Base-by-base conservation (phyloP, 2,329 filamentous ascomycete species). In the Pseudophaeomoniella oleicola region DNA sequence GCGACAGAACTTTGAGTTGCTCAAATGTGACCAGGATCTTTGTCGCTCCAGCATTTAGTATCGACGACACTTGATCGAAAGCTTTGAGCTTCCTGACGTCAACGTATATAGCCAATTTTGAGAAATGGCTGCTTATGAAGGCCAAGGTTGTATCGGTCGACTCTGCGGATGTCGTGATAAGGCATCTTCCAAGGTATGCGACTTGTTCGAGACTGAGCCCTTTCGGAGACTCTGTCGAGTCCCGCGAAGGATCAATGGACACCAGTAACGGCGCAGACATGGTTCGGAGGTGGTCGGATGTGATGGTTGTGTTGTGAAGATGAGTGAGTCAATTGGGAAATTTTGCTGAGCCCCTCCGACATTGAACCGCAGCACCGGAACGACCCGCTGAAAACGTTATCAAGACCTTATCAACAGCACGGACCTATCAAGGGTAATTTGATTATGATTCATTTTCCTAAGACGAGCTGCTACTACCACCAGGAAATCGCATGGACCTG, bases 41-140 rank as follows among this genome's bases (percentile, higher is more conserved):
- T 36, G 77, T 73, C 4, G 86, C 85, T 41, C 90, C 90, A 44
- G 77, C 73, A 55, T 98, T 83, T 38, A 98, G 74, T 22, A 96
- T 69, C 33, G 81, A 72, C 37, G 88, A 62, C 22, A 96, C 66
- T 44, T 92, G 81, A 46, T 86, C 79, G 38, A 66, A 64, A 9
- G 76, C 75, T 19, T 71, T 57, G 29, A 96, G 67, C 15, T 62
- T 61, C 3, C 81, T 79, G 35, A 78, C 85, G 49, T 94, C 84
- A 46, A 94, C 72, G 55, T 81, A 86, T 44, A 82, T 72, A 45
- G 67, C 57, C 37, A 73, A 69, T 5, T 59, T 57, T 37, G 65
- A 62, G 44, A 75, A 69, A 30, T 75, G 70, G 36, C 67, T 57
- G 37, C 67, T 66, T 30, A 80, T 60, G 50, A 78, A 72, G 16